Evolutionary conservation across 164 flowering plant species (phyloP), one percentile per base, ranked within the genome.

Genomic region (Piper betle): DNA sequence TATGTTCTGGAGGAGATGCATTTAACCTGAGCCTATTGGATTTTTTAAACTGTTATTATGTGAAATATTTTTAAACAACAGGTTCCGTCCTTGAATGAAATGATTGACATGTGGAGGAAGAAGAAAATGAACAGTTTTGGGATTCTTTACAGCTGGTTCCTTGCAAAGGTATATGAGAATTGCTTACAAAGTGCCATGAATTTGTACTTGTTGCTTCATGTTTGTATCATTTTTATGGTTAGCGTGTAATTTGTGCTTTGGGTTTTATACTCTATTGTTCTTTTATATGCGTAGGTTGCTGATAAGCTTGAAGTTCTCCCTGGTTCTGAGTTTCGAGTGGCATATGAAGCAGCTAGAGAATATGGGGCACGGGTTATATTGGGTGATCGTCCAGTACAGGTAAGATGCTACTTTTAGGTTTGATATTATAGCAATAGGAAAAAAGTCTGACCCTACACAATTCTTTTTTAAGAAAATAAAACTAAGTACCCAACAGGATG

Each of bases 281-380:
- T 46, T 63, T 62, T 12, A 59, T 48, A 38, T 59, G 25, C 43
- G 42, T 60, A 91, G 97, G 85, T 91, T 78, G 93, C 95, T 62
- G 80, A 65, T 69, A 68, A 80, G 72, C 96, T 91, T 52, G 95
- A 91, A 75, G 97, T 91, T 63, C 73, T 86, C 13, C 97, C 99
- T 77, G 97, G 97, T 57, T 75, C 93, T 65, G 99, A 94, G 78
- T 94, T 94, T 69, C 99, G 91, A 54, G 87, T 84, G 68, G 97
- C 93, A 67, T 88, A 57, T 78, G 96, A 91, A 77, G 99, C 88
- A 83, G 97, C 97, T 61, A 75, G 65, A 77, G 81, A 84, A 57
- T 91, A 81, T 74, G 91, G 95, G 39, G 87, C 95, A 37, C 85
- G 79, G 82, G 96, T 94, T 54, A 77, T 94, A 58, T 89, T 94